phyloP scores from a whole-genome alignment of 2,329 filamentous ascomycete species.

The Thelonectria discophora region DNA sequence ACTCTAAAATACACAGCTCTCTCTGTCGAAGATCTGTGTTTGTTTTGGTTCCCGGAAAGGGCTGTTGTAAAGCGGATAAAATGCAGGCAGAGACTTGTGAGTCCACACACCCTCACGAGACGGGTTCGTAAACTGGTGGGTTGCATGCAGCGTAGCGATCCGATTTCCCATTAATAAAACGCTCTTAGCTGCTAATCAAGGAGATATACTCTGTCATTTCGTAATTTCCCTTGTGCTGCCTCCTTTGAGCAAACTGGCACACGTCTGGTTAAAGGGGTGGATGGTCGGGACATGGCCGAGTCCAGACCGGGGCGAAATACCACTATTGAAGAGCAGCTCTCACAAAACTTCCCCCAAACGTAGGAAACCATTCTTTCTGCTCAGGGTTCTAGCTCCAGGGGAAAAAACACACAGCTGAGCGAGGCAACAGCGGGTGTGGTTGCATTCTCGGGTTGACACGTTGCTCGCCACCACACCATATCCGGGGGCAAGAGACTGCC shows the following conservation, averaged over 20 bases:
- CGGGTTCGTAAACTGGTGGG: constrained; percentile 1
- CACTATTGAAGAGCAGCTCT: neutral
- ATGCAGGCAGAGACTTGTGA: neutral
- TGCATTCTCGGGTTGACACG: neutral
- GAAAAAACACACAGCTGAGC: neutral
- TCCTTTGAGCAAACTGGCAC: neutral
- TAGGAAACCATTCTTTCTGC: neutral
- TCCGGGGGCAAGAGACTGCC: neutral
- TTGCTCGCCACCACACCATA: constrained; percentile 16
- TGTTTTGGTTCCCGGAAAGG: neutral
- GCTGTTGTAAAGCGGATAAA: neutral
- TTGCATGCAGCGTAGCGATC: constrained; percentile 15
- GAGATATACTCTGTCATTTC: neutral
- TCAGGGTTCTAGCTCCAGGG: constrained; percentile 6
- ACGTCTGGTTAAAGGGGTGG: neutral
- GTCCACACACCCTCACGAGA: neutral
- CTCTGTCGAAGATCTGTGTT: no score
- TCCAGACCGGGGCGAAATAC: neutral
- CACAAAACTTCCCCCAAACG: no score
- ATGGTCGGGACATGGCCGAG: neutral
- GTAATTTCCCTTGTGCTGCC: constrained; percentile 13
- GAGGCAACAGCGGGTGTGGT: constrained; percentile 3
- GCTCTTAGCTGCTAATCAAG: neutral
- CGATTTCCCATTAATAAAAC: neutral
- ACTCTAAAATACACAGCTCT: neutral